These are phyloP conservation scores for Lagenidium sp. DNA, from an alignment of 352 stramenopile genomes.

Conservation along the genomic window DNA sequence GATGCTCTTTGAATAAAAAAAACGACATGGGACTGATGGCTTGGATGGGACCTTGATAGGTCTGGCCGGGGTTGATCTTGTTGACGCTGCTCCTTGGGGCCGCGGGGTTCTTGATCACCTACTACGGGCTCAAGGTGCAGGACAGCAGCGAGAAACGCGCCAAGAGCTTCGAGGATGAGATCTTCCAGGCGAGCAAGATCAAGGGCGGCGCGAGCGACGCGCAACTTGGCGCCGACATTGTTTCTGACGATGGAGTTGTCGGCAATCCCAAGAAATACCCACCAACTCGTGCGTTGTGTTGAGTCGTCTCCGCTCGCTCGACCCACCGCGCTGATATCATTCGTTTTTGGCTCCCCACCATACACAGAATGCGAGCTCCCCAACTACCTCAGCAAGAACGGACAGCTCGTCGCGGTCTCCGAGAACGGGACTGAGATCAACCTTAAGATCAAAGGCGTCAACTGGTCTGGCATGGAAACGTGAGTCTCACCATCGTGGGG, in stretches of 20 bases:
- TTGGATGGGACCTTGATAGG: neutral
- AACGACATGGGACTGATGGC: neutral
- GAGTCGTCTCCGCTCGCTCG: neutral
- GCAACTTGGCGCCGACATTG: constrained; percentile 11
- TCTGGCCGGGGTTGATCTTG: constrained; percentile 22
- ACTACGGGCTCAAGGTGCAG: constrained; percentile 3
- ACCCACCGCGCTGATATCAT: neutral
- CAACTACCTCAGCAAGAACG: constrained; percentile 55
- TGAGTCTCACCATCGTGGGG: constrained; percentile 9
- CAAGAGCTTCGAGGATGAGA: constrained; percentile 3
- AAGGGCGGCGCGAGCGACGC: constrained; percentile 12
- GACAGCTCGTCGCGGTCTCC: constrained; percentile 33
- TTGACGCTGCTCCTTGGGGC: constrained; percentile 15
- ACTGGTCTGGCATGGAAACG: constrained; percentile 50
- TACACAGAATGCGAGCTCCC: constrained; percentile 32
- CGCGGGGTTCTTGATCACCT: constrained; percentile 10
- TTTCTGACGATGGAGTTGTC: constrained; percentile 45
- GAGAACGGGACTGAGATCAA: constrained; percentile 41
- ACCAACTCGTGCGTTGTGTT: neutral
- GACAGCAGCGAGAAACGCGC: constrained; percentile 4
- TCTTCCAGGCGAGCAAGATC: constrained; percentile 5
- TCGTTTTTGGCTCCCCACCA: neutral
- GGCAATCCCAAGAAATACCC: constrained; percentile 58
- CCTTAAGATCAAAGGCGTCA: constrained; percentile 42
- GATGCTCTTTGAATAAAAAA: no score